Conservation (phyloP, 495 filamentous ascomycete species). For the Penicillium canariense region DNA sequence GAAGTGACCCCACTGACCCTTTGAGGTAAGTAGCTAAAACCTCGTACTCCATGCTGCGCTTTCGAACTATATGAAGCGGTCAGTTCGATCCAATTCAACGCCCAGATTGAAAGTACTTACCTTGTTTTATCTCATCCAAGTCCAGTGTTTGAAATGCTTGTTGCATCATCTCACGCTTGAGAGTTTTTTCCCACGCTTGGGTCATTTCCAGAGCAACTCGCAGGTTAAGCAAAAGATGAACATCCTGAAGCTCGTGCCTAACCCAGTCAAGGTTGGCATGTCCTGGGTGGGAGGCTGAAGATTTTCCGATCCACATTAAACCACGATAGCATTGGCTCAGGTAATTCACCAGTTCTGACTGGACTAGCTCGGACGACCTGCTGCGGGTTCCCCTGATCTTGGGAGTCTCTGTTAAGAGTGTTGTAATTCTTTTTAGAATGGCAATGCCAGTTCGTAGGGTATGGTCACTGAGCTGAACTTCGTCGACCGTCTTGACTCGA, state of each 20-base stretch:
- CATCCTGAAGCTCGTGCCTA: neutral
- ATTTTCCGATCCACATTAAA: neutral
- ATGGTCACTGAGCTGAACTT: neutral
- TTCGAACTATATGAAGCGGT: neutral
- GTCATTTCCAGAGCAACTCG: neutral
- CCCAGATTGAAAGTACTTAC: neutral
- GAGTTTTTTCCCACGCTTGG: neutral
- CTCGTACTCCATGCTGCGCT: neutral
- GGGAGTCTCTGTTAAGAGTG: neutral
- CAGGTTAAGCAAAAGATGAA: neutral
- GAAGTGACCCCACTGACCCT: neutral
- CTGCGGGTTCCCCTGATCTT: neutral
- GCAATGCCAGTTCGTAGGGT: neutral
- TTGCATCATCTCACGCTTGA: neutral
- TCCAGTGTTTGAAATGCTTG: slow-evolving; percentile 1
- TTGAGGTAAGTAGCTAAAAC: slow-evolving; percentile 1
- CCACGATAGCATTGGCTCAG: neutral
- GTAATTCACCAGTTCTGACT: neutral
- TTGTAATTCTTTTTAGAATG: neutral
- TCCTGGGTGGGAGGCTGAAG: neutral
- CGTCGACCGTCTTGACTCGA: neutral
- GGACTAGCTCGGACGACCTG: neutral
- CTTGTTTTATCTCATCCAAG: slow-evolving; percentile 5
- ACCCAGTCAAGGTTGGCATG: neutral
- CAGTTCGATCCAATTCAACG: neutral